Base-by-base conservation (phyloP, 176 grass and related monocot genomes). In the Aechmea fasciata region DNA sequence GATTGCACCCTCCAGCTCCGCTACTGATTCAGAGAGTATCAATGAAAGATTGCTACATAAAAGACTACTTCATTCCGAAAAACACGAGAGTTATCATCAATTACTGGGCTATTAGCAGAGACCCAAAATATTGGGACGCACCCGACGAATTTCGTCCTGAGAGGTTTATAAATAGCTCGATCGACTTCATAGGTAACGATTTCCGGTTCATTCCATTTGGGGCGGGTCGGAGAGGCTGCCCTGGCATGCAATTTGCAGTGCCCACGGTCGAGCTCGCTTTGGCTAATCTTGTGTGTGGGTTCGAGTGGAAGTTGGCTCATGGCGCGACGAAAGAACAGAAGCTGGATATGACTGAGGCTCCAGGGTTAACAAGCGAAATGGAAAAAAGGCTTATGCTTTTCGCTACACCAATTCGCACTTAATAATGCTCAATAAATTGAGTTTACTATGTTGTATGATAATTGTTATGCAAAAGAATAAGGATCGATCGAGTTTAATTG, bases 171-270 rank as follows among this genome's bases (percentile, higher is more conserved):
- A 68, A 66, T 18, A 52, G 15, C n/a, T 11, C 24, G 11, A 49
- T n/a, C 7, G 61, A 83, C 52, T 88, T 69, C 69, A 77, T 2
- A 0, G 82, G 79, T 2, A 68, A 72, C 18, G 77, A 92, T 59
- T 83, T 88, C 50, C 63, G 48, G 72, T 81, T 78, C 9, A 73
- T 88, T 20, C 80, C 90, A 11, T 93, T 93, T 26, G 85, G 90
- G 6, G 68, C 70, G 0, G 90, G 90, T 4, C 75, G 90, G 50
- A 78, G 90, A 20, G 79, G 68, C 11, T 92, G 90, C 3, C 82
- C 85, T 0, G 89, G 72, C 33, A 81, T 75, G 0, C 70, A 67
- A 10, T 87, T 92, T 24, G 72, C 79, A 2, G 20, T 9, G 11
- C 11, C 82, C 0, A 24, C 57, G 0, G 4, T 80, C 7, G 85